phyloP scores from a whole-genome alignment of 768 basidiomycete genomes.

The Agrocybe chaxingu region DNA sequence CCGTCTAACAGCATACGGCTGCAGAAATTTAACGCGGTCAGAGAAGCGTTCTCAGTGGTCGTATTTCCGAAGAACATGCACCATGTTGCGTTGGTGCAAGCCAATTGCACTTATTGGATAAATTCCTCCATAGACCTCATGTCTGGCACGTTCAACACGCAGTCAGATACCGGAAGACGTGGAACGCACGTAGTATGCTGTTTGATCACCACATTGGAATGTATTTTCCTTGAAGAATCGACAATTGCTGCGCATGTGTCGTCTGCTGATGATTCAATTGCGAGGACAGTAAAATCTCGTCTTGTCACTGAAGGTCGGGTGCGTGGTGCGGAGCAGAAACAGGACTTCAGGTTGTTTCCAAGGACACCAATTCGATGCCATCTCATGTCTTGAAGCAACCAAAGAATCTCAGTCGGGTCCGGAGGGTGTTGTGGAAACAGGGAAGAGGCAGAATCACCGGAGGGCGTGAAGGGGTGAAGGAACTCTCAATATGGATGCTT shows the following conservation, averaged over 20 bases:
- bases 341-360: too few relatives aligned
- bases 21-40: background rate
- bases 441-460: too few relatives aligned
- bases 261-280: constrained; percentile 87
- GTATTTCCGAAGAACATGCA: constrained; percentile 18
- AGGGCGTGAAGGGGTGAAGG: too few relatives aligned
- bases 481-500: too few relatives aligned
- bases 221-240: constrained; percentile 60
- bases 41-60: too few relatives aligned
- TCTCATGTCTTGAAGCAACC: too few relatives aligned
- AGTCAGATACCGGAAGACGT: constrained; percentile 2
- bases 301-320: background rate
- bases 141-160: constrained; percentile 31
- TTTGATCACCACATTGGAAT: constrained; percentile 84
- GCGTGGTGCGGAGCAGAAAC: too few relatives aligned
- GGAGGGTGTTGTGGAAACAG: too few relatives aligned
- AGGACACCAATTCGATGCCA: too few relatives aligned
- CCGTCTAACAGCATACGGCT: constrained; percentile 72
- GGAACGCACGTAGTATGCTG: constrained; percentile 61
- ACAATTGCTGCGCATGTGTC: constrained; percentile 93
- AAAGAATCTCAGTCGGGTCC: too few relatives aligned
- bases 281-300: constrained; percentile 60
- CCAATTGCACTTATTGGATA: constrained; percentile 74
- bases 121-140: constrained; percentile 67
- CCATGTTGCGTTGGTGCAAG: constrained; percentile 80